A percentile compares a stretch with the other conserved stretches of the same genome.
Conservation (phyloP, 441 rosid species). For the Erodium trifolium region DNA sequence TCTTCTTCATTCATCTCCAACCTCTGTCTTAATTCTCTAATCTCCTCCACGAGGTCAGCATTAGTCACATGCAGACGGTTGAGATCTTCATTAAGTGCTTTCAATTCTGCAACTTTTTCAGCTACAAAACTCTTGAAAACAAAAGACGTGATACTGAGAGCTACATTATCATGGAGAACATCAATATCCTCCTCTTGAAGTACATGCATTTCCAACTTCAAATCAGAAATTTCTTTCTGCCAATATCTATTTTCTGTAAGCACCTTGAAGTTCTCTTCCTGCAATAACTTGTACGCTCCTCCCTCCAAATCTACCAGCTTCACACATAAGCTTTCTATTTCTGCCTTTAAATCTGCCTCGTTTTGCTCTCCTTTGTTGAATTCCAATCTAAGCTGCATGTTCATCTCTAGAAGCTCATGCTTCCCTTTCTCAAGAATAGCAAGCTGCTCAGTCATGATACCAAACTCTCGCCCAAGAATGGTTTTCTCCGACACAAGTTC, state of each 20-base stretch:
- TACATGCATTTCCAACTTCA: conserved; percentile 37
- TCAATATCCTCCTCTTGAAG: conserved; percentile 55
- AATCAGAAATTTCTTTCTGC: conserved; percentile 35
- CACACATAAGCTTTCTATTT: conserved; percentile 29
- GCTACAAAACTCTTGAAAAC: conserved; percentile 48
- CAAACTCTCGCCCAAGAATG: conserved; percentile 32
- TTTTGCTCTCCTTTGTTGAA: conserved; percentile 36
- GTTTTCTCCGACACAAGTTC: conserved; percentile 33
- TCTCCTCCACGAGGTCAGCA: conserved; percentile 35
- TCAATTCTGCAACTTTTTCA: conserved; percentile 52
- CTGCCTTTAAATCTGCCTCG: conserved; percentile 36
- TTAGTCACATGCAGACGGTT: conserved; percentile 27
- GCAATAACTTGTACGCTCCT: conserved; percentile 35
- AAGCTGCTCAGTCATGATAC: conserved; percentile 24
- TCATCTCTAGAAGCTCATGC: conserved; percentile 43
- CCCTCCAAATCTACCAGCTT: conserved; percentile 38
- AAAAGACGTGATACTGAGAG: conserved; percentile 36
- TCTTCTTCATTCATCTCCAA: conserved; percentile 47
- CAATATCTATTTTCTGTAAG: conserved; percentile 40
- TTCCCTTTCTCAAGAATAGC: conserved; percentile 38
- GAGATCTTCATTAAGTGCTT: conserved; percentile 37
- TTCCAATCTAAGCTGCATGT: conserved; percentile 43
- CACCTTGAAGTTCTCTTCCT: conserved; percentile 39
- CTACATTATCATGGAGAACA: conserved; percentile 43
- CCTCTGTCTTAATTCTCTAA: conserved; percentile 39